These are phyloP conservation scores for Lepidium sativum DNA, from an alignment of 345 rosid genomes.

Conservation along the genomic window DNA sequence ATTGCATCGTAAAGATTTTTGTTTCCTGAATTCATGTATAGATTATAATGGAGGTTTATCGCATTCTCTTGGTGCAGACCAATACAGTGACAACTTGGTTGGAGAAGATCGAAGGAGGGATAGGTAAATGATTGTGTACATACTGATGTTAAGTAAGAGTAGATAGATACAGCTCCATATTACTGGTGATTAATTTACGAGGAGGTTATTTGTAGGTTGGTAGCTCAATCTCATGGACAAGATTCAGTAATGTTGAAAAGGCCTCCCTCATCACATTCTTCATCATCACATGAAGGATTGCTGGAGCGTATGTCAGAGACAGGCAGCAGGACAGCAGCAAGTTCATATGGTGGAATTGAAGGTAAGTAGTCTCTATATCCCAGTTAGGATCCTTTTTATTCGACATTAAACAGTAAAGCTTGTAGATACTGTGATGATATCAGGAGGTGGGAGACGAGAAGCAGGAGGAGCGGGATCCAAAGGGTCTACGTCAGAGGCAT, in stretches of 20 bases:
- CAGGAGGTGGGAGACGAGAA: not conserved
- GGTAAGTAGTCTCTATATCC: slow-evolving; percentile 29
- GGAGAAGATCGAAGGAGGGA: slow-evolving; percentile 37
- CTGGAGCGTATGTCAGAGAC: slow-evolving; percentile 35
- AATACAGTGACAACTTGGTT: slow-evolving; percentile 27
- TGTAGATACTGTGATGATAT: no score
- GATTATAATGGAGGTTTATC: not conserved
- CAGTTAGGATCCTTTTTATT: not conserved
- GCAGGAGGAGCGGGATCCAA: slow-evolving; percentile 27
- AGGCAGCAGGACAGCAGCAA: slow-evolving; percentile 27
- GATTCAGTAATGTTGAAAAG: slow-evolving; percentile 34
- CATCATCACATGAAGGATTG: slow-evolving; percentile 44
- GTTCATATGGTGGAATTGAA: slow-evolving; percentile 30
- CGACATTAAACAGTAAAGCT: no score
- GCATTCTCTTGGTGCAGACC: slow-evolving; percentile 21
- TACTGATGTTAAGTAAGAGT: not conserved
- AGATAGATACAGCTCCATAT: not conserved
- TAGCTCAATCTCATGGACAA: slow-evolving; percentile 35
- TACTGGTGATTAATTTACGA: not conserved
- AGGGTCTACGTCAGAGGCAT: slow-evolving; percentile 50
- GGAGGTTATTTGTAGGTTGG: not conserved
- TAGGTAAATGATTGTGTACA: slow-evolving; percentile 32
- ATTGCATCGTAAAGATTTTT: not conserved
- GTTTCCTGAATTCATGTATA: not conserved
- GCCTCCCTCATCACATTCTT: slow-evolving; percentile 32